Evolutionary conservation across 1,139 yeast species (phyloP), one percentile per base, ranked within the genome.

Genomic region (Magnusiomyces fungicola): DNA sequence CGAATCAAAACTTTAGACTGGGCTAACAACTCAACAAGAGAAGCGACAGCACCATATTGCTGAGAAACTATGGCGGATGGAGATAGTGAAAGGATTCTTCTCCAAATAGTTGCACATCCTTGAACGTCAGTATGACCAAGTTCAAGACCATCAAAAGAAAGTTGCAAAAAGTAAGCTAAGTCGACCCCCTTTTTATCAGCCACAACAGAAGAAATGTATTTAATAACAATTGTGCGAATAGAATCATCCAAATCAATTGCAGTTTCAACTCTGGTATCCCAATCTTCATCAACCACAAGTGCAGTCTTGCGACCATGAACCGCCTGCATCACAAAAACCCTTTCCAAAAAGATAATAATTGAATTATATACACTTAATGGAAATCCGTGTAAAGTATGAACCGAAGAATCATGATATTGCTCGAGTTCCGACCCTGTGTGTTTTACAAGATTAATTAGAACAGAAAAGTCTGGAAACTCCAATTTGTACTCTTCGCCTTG

Each of bases 191-290:
- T 32, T 12, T 39, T 19, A 10, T 37, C 24, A 27, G 39, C 19
- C 5, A 43, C 45, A 34, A 46, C 25, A 4, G 33, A 24, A 12
- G 49, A 40, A 12, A 72, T 50, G 18, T 63, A 54, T 3, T 55
- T 46, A 9, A 58, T 55, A 4, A 82, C 64, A 3, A 69, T 61
- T 0, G 52, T 42, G 34, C 79, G 68, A 1, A 85, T 86, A 1
- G 60, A 62, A 1, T 71, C 72, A 59, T 88, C 95, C 39, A 76
- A 69, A 45, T 79, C 83, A 5, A 85, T 52, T 0, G 94, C 87
- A 50, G 80, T 84, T n/a, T 83, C 89, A 25, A 86, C 61, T 58
- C 92, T 73, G 0, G 76, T 68, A 3, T 73, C 71, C 96, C 96
- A 89, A 46, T 84, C 82, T 55, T 81, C 85, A 63, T 87, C 96